These are phyloP conservation scores for Meredithiella fracta DNA, from an alignment of 2,329 filamentous ascomycete species.

Conservation along the genomic window DNA sequence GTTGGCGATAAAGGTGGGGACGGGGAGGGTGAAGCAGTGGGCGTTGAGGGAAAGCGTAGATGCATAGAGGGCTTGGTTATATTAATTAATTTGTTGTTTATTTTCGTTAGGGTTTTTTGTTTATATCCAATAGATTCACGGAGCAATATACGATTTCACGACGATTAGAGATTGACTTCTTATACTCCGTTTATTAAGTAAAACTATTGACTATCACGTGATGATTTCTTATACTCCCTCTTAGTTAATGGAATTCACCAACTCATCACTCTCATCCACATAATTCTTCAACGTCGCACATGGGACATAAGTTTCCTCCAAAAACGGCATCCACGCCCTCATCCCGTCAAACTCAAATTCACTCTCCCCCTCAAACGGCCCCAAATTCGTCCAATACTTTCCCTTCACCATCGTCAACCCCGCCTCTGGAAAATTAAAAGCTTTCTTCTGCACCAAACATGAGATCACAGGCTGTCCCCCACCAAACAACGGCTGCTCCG, in stretches of 20 bases:
- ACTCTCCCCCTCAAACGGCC: constrained; percentile 16
- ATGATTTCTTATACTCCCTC: not conserved
- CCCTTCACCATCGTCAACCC: constrained; percentile 12
- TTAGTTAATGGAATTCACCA: not conserved
- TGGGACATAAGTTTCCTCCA: constrained; percentile 16
- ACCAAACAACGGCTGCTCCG: constrained; percentile 36
- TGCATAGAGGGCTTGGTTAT: not conserved
- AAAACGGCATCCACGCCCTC: constrained; percentile 15
- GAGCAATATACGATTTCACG: no score
- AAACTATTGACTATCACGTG: not conserved
- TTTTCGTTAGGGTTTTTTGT: not conserved
- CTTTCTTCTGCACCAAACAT: constrained; percentile 22
- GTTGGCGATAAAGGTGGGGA: constrained; percentile 26
- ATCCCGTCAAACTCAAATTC: constrained; percentile 12
- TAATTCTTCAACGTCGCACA: constrained; percentile 15
- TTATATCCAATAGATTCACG: no score
- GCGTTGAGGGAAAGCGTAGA: constrained; percentile 17
- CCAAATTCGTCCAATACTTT: constrained; percentile 17
- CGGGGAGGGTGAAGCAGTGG: constrained; percentile 25
- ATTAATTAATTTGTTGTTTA: not conserved
- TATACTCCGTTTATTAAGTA: not conserved
- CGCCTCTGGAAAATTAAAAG: not conserved
- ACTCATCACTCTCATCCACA: not conserved
- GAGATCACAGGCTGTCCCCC: constrained; percentile 26
- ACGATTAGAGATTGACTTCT: no score